Evolutionary conservation across 2,329 filamentous ascomycete genomes (phyloP), one percentile per base, ranked within the genome.

Genomic region (Claviceps maximensis): DNA sequence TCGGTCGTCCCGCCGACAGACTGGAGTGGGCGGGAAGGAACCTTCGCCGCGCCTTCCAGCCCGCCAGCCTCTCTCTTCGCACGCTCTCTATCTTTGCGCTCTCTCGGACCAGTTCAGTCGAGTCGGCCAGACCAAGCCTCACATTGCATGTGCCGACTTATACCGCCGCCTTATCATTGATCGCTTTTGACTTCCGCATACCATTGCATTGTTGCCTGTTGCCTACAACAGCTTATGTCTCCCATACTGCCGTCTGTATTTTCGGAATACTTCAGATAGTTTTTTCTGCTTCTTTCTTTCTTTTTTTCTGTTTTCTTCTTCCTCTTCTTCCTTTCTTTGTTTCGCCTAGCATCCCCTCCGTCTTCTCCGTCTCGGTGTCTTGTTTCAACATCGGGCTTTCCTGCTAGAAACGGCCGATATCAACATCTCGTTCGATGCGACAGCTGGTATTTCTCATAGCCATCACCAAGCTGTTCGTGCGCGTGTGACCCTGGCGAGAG

Each of bases 131-230:
- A 40, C 25, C 50, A 33, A 10, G 13, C 8, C 31, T 10, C 8
- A 12, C 50, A 52, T 56, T 53, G 36, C n/a, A n/a, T n/a, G n/a
- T n/a, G n/a, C 7, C 12, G 45, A 56, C 51, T 56, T 58, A 55
- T 47, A 56, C 53, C 46, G 49, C 36, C 47, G 33, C 19, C 41
- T 25, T 13, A n/a, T 38, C 25, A n/a, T 46, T 29, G 1, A 38
- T 44, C 13, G 47, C 47, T 27, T 41, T 27, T 21, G 17, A 8
- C 49, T 31, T 41, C 44, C 42, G 31, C 49, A 49, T n/a, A 27
- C 23, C 17, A 47, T 31, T 29, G 47, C 47, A 17, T 23, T 40
- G 27, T 15, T 23, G 15, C 29, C 7, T n/a, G n/a, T 33, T 33
- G 31, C 33, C 44, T 33, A n/a, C 44, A 27, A 52, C 21, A 47